Base-by-base conservation (phyloP, 169 alveolate genomes). In the Babesia sp. region DNA sequence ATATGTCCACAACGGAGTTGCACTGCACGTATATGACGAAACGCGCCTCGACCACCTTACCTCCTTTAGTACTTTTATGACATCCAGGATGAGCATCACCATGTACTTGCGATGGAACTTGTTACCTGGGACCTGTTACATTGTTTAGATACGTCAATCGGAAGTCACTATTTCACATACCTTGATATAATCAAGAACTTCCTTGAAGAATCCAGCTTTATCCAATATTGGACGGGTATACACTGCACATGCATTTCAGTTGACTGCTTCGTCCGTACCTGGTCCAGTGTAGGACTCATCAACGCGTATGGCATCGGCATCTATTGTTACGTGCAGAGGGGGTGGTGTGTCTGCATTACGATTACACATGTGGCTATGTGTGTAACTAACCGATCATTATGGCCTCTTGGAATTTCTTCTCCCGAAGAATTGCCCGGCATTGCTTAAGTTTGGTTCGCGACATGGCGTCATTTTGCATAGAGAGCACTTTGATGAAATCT, bases 91-190 rank as follows among this genome's bases (percentile, higher is more conserved):
- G 50, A 98, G 84, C 85, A 90, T 86, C 57, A 94, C 87, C 37
- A 96, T 97, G 75, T 94, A 97, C 82, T 92, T 94, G 80, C 93
- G 94, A 87, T 97, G 99, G 45, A 98, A 73, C 42, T 91, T 91
- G 79, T 96, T 96, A 54, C 91, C 96, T 12, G 98, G 97, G 59
- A 93, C 96, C 89, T 94, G 91, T 34, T 12, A 55, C 18, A 48
- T 48, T 18, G 56, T 48, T 12, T 18, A 48, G 12, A n/a, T n/a
- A n/a, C n/a, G n/a, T n/a, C n/a, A n/a, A n/a, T n/a, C n/a, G n/a
- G n/a, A n/a, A n/a, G n/a, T n/a, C n/a, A n/a, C n/a, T n/a, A n/a
- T n/a, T n/a, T n/a, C 46, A 16, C 71, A n/a, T 59, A 79, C 87
- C 87, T 69, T 79, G 28, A 79, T 20, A 39, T 69, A 79, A 31